Evolutionary conservation across 495 filamentous ascomycete species (phyloP), one percentile per base, ranked within the genome.

Genomic region (Daldinia childiae): DNA sequence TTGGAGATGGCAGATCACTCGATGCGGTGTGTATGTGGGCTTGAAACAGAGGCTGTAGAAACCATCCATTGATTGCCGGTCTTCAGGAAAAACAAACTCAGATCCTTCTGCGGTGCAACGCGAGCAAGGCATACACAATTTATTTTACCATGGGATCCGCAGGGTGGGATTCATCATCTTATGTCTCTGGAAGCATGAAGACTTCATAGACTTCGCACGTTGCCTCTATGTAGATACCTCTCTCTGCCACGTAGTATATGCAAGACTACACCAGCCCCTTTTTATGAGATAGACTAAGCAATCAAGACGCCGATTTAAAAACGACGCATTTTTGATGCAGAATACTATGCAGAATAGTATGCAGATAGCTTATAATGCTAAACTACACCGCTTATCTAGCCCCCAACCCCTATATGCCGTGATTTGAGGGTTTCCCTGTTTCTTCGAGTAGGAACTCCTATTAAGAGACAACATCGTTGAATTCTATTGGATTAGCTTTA

Each of bases 71-170:
- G 15, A 43, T 45, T 58, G 51, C 39, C 57, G 27, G 36, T 62
- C 32, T 26, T 19, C 9, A 29, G 19, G 15, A 57, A 57, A 36
- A 34, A 34, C 54, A 62, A 62, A 59, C n/a, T 51, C 55, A 41
- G 61, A 71, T 71, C 68, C 68, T 71, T 65, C 68, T 71, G 68
- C 68, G 24, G 68, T 71, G 62, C 30, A 71, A 71, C 68, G 17
- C 14, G 38, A 32, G 15, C 54, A 61, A 38, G 24, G 19, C 41
- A 50, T 45, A 21, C 43, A 54, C 39, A 57, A 26, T 56, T 29
- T 50, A 55, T 71, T 50, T 56, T 50, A 48, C 43, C 17, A 48
- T 48, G 9, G 8, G 24, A 61, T 65, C 15, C 55, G 30, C 54
- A 39, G n/a, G 39, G 55, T 64, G 27, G 24, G 30, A 64, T 41